These are phyloP conservation scores for Emmonsiellopsis sp. DNA, from an alignment of 2,329 filamentous ascomycete genomes.

Conservation along the genomic window DNA sequence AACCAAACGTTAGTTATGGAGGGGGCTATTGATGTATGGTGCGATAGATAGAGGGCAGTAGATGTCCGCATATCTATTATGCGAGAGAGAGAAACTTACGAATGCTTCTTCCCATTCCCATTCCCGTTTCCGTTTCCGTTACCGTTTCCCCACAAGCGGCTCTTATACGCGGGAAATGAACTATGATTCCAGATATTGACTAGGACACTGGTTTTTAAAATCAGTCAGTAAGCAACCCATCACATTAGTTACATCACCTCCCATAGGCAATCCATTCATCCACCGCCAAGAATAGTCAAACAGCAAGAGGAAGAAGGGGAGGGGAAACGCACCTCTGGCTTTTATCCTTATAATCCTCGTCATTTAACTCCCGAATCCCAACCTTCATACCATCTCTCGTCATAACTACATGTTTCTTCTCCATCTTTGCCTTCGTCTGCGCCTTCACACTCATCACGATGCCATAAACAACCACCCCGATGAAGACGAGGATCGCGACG, in stretches of 20 bases:
- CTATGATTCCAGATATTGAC: slow-evolving; percentile 41
- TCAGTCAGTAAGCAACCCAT: no score
- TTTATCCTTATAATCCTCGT: slow-evolving; percentile 50
- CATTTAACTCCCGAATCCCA: slow-evolving; percentile 47
- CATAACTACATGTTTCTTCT: slow-evolving; percentile 53
- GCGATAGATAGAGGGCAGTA: no score
- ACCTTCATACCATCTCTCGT: slow-evolving; percentile 53
- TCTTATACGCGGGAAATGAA: slow-evolving; percentile 38
- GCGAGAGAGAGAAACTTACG: background rate
- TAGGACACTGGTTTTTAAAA: slow-evolving; percentile 26
- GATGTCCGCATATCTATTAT: background rate
- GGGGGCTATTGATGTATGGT: no score
- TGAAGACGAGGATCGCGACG: slow-evolving; percentile 39
- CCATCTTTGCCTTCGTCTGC: slow-evolving; percentile 50
- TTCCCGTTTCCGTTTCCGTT: slow-evolving; percentile 8
- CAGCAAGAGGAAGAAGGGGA: background rate
- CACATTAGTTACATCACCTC: no score
- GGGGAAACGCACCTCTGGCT: slow-evolving; percentile 41
- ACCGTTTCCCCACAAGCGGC: slow-evolving; percentile 27
- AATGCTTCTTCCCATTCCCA: background rate
- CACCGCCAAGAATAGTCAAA: background rate
- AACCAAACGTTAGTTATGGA: no score
- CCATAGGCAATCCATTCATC: no score
- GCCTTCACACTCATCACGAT: slow-evolving; percentile 50
- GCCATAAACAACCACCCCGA: slow-evolving; percentile 49